Base-by-base conservation (phyloP, 352 stramenopile species). In the Blastocystis sp. region DNA sequence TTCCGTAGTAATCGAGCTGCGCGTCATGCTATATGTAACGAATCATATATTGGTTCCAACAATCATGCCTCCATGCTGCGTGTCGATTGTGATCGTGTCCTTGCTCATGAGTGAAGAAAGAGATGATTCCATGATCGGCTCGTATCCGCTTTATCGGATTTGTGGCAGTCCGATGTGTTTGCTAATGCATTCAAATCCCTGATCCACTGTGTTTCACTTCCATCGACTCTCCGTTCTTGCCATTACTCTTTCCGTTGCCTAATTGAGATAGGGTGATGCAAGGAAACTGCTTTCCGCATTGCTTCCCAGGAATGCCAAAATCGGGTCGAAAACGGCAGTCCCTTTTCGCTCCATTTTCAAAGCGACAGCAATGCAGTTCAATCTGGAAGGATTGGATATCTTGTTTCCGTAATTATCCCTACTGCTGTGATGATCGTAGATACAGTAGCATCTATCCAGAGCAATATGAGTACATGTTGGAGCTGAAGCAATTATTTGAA, bases 1-100 rank as follows among this genome's bases (percentile, higher is more conserved):
- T 98, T 89, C 95, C 95, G 91, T 99, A 99, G 92, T 98, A 99
- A 91, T 99, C 96, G 81, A 99, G 91, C 90, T 98, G 95, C 70
- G 95, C 95, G 90, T 99, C 97, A 91, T 99, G 96, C 90, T 96
- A 88, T 11, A 71, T 10, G 38, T 74, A 80, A 90, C n/a, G 41
- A 28, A 95, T 86, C 38, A 64, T 14, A 41, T 2, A 53, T 52
- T 59, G 41, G 2, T 2, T 89, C 91, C 89, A 91, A 96, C 93
- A 90, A 96, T 95, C 93, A 98, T 97, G 91, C 98, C 96, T 90
- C 98, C 95, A 90, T 99, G 96, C 91, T 98, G 94, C 60, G 95
- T 98, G 89, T 98, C 95, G 88, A 98, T 96, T 48, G 93, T 94
- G 70, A 95, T 86, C 90, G 94, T 90, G 94, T 94, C 66, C 94